Conservation (phyloP, 352 stramenopile species). For the Bremia lactucae region DNA sequence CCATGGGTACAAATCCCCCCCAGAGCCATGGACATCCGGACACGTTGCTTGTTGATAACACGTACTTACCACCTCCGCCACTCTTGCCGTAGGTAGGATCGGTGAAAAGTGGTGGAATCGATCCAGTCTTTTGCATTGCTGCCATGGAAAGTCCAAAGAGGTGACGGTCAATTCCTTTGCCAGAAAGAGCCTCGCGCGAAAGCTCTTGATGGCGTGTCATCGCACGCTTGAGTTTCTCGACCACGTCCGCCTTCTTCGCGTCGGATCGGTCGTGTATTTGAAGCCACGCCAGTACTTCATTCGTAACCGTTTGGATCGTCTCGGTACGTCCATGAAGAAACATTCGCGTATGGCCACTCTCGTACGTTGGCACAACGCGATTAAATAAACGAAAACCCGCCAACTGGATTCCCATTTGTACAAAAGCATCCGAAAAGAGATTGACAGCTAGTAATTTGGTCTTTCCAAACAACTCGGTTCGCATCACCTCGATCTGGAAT, state of each 20-base stretch:
- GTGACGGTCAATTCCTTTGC: constrained; percentile 85
- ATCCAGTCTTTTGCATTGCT: constrained; percentile 57
- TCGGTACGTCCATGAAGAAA: constrained; percentile 91
- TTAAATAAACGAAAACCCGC: constrained; percentile 84
- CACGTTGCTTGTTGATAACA: constrained; percentile 92
- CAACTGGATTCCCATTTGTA: constrained; percentile 92
- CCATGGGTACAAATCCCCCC: constrained; percentile 88
- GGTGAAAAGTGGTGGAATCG: constrained; percentile 66
- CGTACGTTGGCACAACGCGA: constrained; percentile 87
- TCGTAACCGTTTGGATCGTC: constrained; percentile 69
- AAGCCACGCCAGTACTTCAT: constrained; percentile 72
- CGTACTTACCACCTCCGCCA: constrained; percentile 82
- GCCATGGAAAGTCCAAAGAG: constrained; percentile 87
- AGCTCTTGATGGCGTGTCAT: constrained; percentile 84
- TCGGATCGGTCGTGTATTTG: constrained; percentile 26
- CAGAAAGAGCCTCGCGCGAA: constrained; percentile 50
- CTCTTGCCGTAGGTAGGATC: constrained; percentile 75
- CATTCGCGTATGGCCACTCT: constrained; percentile 88
- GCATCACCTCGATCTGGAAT: constrained; percentile 74
- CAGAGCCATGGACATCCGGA: constrained; percentile 92
- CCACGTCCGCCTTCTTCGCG: constrained; percentile 30
- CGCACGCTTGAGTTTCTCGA: constrained; percentile 59
- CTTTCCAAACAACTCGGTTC: constrained; percentile 79
- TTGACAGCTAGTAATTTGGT: constrained; percentile 59
- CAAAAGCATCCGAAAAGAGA: constrained; percentile 89